A percentile compares a stretch with the other conserved stretches of the same genome.
Evolutionary conservation across 768 basidiomycete genomes (phyloP).

Genomic region (Boletus reticulatus): DNA sequence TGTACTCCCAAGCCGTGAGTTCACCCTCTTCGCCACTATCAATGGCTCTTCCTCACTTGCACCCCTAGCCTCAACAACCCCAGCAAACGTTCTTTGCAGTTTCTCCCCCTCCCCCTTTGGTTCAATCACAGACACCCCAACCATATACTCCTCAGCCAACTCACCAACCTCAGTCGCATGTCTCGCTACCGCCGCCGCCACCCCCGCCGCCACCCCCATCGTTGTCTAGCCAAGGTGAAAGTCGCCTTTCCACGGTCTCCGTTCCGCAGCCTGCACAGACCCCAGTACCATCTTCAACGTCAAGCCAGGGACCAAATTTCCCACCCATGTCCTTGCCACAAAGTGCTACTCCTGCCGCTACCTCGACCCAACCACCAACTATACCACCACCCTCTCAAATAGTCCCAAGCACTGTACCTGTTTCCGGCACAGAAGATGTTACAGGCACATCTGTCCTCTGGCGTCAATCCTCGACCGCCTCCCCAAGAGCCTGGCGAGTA

Average conservation of each 20-base stretch:
- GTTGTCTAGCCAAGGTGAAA: conserved; percentile 3
- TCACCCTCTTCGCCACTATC: background rate
- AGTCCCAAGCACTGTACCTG: background rate
- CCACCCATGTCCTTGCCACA: conserved; percentile 7
- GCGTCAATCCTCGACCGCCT: background rate
- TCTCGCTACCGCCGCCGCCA: conserved; percentile 19
- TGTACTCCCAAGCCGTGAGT: conserved; percentile 13
- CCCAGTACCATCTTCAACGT: background rate
- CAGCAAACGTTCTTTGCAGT: conserved; percentile 15
- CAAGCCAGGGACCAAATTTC: conserved; percentile 6
- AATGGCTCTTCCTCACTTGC: background rate
- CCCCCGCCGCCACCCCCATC: conserved; percentile 4
- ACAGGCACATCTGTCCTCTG: conserved; percentile 22
- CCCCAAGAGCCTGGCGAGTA: background rate
- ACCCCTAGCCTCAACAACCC: conserved; percentile 1
- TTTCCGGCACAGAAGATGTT: conserved; percentile 28
- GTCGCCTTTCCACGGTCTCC: background rate
- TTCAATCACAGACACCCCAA: conserved; percentile 14
- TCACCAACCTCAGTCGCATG: conserved; percentile 20
- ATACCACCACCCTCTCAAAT: conserved; percentile 20
- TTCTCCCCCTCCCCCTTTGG: conserved; percentile 17
- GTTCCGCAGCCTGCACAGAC: conserved; percentile 9
- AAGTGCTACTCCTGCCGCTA: conserved; percentile 6
- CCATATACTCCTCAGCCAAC: conserved; percentile 12
- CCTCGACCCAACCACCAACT: conserved; percentile 12